Conservation (phyloP, 306 rosid genomes). For the Pachyrhizus erosus region DNA sequence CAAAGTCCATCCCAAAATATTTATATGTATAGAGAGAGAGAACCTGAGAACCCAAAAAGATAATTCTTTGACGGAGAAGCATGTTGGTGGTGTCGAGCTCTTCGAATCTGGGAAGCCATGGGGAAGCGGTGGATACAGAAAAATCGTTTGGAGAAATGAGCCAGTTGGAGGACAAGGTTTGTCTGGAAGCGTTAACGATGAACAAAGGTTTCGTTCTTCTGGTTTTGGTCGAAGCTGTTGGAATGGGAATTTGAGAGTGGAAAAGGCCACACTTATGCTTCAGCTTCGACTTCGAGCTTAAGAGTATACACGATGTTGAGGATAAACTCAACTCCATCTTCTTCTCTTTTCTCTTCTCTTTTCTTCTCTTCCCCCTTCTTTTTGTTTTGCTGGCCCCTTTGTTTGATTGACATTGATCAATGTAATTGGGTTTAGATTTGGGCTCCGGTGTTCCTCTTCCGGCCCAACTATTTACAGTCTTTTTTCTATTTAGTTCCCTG, state of each 20-base stretch:
- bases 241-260: slow-evolving; percentile 51
- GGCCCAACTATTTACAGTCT: not conserved
- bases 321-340: slow-evolving; percentile 63
- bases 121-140: slow-evolving; percentile 54
- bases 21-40: not conserved
- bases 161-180: slow-evolving; percentile 79
- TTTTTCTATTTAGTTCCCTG: not conserved
- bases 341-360: not conserved
- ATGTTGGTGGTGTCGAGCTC: slow-evolving; percentile 87
- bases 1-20: not conserved
- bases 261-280: slow-evolving; percentile 44
- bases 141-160: slow-evolving; percentile 47
- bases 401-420: not conserved
- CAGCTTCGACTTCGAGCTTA: slow-evolving; percentile 38
- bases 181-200: slow-evolving; percentile 52
- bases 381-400: not conserved
- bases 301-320: slow-evolving; percentile 57
- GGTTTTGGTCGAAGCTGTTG: slow-evolving; percentile 27
- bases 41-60: slow-evolving; percentile 96
- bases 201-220: slow-evolving; percentile 46
- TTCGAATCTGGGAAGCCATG: slow-evolving; percentile 74
- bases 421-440: slow-evolving; percentile 2
- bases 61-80: slow-evolving; percentile 94
- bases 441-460: not conserved
- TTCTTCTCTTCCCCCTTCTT: not conserved